Conservation (phyloP, 257 asterid species). For the Penstemon davidsonii region DNA sequence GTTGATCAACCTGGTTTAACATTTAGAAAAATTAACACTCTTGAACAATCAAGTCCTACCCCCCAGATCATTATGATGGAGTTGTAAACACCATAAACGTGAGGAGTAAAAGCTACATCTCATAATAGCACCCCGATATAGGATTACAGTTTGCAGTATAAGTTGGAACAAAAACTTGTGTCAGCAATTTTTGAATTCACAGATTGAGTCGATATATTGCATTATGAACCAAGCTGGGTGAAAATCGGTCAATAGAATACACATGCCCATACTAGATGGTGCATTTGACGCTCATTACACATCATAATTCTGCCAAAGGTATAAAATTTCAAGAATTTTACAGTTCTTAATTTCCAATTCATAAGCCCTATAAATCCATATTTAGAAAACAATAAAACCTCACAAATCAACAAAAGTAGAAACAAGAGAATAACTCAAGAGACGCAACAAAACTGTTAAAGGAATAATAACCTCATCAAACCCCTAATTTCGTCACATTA, state of each 20-base stretch:
- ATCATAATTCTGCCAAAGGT: constrained; percentile 2
- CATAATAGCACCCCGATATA: too few species aligned
- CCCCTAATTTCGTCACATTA: constrained; percentile 23
- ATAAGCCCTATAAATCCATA: not conserved
- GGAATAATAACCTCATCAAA: not conserved
- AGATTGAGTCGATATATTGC: not conserved
- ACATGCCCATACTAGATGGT: not conserved
- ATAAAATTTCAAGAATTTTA: constrained; percentile 1
- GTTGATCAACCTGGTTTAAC: not conserved
- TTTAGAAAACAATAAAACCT: constrained; percentile 3
- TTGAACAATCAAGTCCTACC: not conserved
- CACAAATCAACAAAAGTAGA: not conserved
- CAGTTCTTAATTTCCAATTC: not conserved
- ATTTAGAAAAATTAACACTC: not conserved
- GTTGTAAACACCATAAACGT: not conserved
- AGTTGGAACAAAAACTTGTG: not conserved
- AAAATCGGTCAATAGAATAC: not conserved
- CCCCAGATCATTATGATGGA: not conserved
- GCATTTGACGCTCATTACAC: not conserved
- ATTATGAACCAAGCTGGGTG: not conserved
- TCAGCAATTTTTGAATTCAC: constrained; percentile 12
- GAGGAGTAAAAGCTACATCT: too few species aligned
- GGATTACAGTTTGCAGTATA: not conserved
- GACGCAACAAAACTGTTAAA: not conserved
- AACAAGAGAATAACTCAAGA: not conserved